Conservation (phyloP, 1,139 yeast species). For the Meyerozyma elateridarum region DNA sequence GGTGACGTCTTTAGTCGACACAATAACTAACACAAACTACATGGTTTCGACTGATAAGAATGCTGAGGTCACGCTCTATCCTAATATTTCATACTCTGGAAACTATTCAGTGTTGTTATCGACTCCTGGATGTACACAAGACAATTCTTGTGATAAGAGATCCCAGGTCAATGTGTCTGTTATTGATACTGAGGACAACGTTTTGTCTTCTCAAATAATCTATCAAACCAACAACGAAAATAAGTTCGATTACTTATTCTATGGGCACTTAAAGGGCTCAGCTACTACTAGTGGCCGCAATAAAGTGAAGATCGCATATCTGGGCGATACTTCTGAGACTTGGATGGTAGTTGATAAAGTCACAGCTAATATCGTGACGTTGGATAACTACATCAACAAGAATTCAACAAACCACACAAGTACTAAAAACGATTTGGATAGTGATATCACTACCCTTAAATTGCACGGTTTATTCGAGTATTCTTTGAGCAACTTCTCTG, state of each 20-base stretch:
- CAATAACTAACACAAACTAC: slow-evolving; percentile 22
- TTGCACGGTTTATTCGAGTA: slow-evolving; percentile 82
- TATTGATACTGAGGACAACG: slow-evolving; percentile 40
- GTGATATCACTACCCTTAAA: slow-evolving; percentile 15
- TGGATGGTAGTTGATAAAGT: slow-evolving; percentile 74
- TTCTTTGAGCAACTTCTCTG: slow-evolving; percentile 63
- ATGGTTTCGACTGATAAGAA: slow-evolving; percentile 28
- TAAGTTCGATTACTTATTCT: slow-evolving; percentile 74
- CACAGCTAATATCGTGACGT: slow-evolving; percentile 47
- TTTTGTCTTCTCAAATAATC: slow-evolving; percentile 39
- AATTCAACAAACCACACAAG: slow-evolving; percentile 25
- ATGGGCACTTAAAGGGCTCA: slow-evolving; percentile 60
- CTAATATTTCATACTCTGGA: slow-evolving; percentile 72
- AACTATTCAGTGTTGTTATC: slow-evolving; percentile 64
- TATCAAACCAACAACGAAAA: slow-evolving; percentile 77
- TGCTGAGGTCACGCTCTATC: slow-evolving; percentile 55
- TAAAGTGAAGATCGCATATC: slow-evolving; percentile 43
- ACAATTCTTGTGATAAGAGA: slow-evolving; percentile 63
- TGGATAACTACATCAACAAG: slow-evolving; percentile 37
- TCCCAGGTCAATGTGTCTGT: slow-evolving; percentile 78
- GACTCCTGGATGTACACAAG: slow-evolving; percentile 84
- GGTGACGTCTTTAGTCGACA: slow-evolving; percentile 17
- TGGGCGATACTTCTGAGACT: slow-evolving; percentile 22
- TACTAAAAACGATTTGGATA: slow-evolving; percentile 18
- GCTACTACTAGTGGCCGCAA: slow-evolving; percentile 39